These are phyloP conservation scores for Rhynchosporium graminicola DNA, from an alignment of 2,329 filamentous ascomycete species.

Conservation along the genomic window DNA sequence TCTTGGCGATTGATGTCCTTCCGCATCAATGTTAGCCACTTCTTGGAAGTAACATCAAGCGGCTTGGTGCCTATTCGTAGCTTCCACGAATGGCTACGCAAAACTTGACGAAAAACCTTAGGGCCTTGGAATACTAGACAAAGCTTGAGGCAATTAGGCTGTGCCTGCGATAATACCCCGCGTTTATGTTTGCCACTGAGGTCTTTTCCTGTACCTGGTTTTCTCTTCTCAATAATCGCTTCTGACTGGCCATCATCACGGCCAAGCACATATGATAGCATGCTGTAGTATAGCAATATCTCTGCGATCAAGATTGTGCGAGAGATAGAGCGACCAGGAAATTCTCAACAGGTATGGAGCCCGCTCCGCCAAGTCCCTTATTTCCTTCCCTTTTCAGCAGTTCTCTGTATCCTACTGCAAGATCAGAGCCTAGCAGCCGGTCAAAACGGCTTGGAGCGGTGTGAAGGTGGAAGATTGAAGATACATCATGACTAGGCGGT, in stretches of 20 bases:
- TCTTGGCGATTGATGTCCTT: constrained; percentile 13
- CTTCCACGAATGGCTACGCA: constrained; percentile 6
- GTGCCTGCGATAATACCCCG: not conserved
- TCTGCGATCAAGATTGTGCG: constrained; percentile 1
- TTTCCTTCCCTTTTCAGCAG: constrained; percentile 24
- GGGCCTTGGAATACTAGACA: not conserved
- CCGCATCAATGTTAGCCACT: not conserved
- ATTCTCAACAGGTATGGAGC: not conserved
- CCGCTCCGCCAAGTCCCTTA: constrained; percentile 21
- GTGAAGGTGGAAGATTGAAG: not conserved
- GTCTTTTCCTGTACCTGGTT: constrained; percentile 10
- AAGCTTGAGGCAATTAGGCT: not conserved
- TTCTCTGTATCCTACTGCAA: constrained; percentile 4
- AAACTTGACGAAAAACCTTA: not conserved
- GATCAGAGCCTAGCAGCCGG: not conserved
- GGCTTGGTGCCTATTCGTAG: constrained; percentile 8
- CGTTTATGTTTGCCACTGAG: not conserved
- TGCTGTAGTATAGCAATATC: not conserved
- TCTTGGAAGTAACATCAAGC: constrained; percentile 10
- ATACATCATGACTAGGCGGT: constrained; percentile 2
- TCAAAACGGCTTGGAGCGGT: constrained; percentile 8
- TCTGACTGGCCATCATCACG: not conserved
- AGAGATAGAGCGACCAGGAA: not conserved
- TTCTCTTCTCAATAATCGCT: not conserved
- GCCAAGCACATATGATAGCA: not conserved